A percentile compares a stretch with the other conserved stretches of the same genome.
Evolutionary conservation across 2,329 filamentous ascomycete genomes (phyloP).

Genomic region (Sclerotinia sclerotiorum): DNA sequence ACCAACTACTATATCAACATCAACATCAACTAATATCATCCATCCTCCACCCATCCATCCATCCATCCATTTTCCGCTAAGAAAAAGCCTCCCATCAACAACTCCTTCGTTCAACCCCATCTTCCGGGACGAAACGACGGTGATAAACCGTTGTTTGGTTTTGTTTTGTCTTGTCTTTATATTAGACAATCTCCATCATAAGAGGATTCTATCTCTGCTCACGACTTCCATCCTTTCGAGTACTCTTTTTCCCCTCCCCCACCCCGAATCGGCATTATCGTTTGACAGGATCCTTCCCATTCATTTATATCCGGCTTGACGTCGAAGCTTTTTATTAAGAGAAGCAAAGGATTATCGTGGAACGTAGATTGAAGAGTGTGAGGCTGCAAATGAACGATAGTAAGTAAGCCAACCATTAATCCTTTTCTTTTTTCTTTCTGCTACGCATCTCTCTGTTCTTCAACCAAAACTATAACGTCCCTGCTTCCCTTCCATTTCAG

Average conservation of each 20-base stretch:
- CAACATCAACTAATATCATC: neutral
- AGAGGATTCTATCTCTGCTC: neutral
- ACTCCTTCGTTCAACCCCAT: conserved; percentile 9
- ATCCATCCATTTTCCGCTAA: conserved; percentile 9
- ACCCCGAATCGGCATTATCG: too few relatives aligned
- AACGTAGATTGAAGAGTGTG: conserved; percentile 4
- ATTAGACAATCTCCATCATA: neutral
- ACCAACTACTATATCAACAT: neutral
- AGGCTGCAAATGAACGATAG: conserved; percentile 38
- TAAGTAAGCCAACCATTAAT: conserved; percentile 27
- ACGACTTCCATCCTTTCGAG: neutral
- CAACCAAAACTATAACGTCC: conserved; percentile 16
- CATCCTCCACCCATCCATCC: neutral
- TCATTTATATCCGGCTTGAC: neutral
- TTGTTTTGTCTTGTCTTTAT: conserved; percentile 2
- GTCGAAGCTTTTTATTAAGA: neutral
- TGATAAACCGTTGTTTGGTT: neutral
- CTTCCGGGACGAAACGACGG: conserved; percentile 15
- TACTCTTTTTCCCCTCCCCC: too few relatives aligned
- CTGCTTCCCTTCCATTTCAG: neutral
- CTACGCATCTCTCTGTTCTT: neutral
- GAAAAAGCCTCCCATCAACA: neutral
- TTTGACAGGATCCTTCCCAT: neutral
- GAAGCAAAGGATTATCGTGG: conserved; percentile 7
- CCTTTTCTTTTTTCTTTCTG: neutral